These are phyloP conservation scores for Metschnikowia cerradonensis DNA, from an alignment of 805 yeast species.

Conservation along the genomic window DNA sequence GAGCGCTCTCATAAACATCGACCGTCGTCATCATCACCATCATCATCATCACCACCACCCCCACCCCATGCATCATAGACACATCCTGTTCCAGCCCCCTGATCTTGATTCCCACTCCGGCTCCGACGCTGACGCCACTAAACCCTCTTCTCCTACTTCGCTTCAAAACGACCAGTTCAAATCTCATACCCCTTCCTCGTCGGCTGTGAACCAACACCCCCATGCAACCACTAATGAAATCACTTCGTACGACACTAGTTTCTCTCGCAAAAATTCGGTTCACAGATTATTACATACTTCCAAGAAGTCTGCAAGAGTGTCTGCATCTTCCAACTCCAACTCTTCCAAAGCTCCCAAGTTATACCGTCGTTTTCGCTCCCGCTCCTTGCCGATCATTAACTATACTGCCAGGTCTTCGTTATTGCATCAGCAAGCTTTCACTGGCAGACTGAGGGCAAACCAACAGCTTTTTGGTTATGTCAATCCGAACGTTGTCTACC, in stretches of 20 bases:
- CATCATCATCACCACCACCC: conserved; percentile 6
- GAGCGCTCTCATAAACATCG: conserved; percentile 5
- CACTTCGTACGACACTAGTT: conserved; percentile 4
- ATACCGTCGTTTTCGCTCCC: conserved; percentile 34
- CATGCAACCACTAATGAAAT: conserved; percentile 2
- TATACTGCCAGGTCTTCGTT: conserved; percentile 21
- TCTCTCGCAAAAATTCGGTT: conserved; percentile 10
- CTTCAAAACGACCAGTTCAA: conserved; percentile 1
- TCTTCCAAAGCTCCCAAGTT: conserved; percentile 29
- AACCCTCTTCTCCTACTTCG: conserved; percentile 1
- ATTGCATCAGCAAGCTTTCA: conserved; percentile 13
- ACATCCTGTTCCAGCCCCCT: conserved; percentile 21
- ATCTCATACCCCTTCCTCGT: conserved; percentile 10
- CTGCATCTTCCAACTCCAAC: conserved; percentile 6
- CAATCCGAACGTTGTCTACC: conserved; percentile 5
- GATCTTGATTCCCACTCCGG: conserved; percentile 14
- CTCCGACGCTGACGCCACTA: not conserved
- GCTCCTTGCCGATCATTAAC: conserved; percentile 41
- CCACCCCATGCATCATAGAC: conserved; percentile 14
- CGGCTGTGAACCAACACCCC: conserved; percentile 3
- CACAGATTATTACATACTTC: conserved; percentile 8
- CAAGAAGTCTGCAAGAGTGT: conserved; percentile 12
- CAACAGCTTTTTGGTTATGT: conserved; percentile 18
- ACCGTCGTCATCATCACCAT: conserved; percentile 6
- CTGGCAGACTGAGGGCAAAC: conserved; percentile 10